A percentile compares a stretch with the other conserved stretches of the same genome.
phyloP scores from a whole-genome alignment of 768 basidiomycete genomes.

The Leccinum subgranulosum region DNA sequence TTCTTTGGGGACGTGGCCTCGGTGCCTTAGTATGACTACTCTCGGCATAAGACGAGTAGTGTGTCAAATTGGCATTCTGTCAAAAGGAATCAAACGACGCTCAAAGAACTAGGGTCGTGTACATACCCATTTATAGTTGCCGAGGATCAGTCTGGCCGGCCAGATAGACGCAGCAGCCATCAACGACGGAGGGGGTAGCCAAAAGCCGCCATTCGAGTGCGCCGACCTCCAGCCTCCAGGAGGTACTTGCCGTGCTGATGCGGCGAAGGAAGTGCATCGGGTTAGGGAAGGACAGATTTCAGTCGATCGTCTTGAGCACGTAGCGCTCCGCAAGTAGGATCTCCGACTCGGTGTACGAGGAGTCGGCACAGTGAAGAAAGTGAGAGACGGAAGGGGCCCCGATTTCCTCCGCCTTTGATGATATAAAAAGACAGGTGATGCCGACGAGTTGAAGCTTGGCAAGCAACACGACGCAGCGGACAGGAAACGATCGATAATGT shows the following conservation, averaged over 20 bases:
- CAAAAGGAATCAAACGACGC: conserved; percentile 11
- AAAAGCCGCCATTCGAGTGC: conserved; percentile 80
- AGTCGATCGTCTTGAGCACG: conserved; percentile 76
- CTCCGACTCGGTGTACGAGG: conserved; percentile 71
- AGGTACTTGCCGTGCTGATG: conserved; percentile 90
- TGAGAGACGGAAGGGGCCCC: conserved; percentile 78
- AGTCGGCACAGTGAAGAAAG: conserved; percentile 77
- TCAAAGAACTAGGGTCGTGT: background rate
- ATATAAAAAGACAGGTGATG: conserved; percentile 80
- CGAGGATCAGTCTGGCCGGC: conserved; percentile 80
- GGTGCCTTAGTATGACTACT: too few relatives aligned
- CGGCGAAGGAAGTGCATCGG: conserved; percentile 87
- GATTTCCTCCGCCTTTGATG: conserved; percentile 94
- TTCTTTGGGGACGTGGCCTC: too few relatives aligned
- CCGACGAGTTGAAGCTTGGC: conserved; percentile 91
- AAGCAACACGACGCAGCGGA: conserved; percentile 69
- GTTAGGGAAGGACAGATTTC: conserved; percentile 78
- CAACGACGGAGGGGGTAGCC: conserved; percentile 66
- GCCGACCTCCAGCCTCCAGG: conserved; percentile 81
- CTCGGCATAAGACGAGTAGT: conserved; percentile 86
- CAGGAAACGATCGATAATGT: conserved; percentile 80
- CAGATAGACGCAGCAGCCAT: conserved; percentile 84
- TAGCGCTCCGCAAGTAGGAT: conserved; percentile 89
- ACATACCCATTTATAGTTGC: conserved; percentile 83
- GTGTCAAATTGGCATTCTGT: conserved; percentile 79